Evolutionary conservation across 2,329 filamentous ascomycete genomes (phyloP), one percentile per base, ranked within the genome.

Genomic region (Podosphaera fusca): DNA sequence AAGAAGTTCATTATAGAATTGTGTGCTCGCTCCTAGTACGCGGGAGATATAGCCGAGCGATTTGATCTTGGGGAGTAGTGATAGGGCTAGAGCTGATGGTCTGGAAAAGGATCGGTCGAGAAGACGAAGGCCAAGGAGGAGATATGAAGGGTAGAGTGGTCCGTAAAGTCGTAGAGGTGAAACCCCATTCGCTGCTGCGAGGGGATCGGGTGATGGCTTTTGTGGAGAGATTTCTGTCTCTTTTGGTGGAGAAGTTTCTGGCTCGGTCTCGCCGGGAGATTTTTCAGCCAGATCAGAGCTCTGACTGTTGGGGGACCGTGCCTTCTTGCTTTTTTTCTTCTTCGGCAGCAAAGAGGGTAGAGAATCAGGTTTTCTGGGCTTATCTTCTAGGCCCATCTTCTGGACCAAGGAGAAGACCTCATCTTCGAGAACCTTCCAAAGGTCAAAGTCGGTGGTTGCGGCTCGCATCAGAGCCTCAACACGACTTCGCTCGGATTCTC

Each of bases 1-100:
- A 31, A 86, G 72, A 38, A 87, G 73, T 54, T 78, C 73, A 64
- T 84, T 81, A 71, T 85, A 89, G 47, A 89, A 77, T 0, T 75
- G 71, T 0, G 83, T 84, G 21, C 80, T 81, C 4, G 79, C 81
- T 53, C 84, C 85, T 0, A 90, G 74, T 5, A 86, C 80, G 64
- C 83, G 86, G 0, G 82, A 83, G 0, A 78, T 76, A 1, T 84
- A 74, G 1, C 85, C 84, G 0, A 86, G 72, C 50, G 75, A 72
- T 65, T 84, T 85, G 63, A 88, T 71, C 6, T 77, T 75, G 0
- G 84, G 82, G 0, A 89, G 71, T 33, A 88, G 68, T 50, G 74
- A 73, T 50, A 84, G 73, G 0, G 74, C 72, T 0, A 84, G 71
- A 0, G 75, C 72, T 0, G 84, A 87, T 0, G 77, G 70, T 9